Conservation (phyloP, 805 yeast genomes). For the Wickerhamomyces mucosus region DNA sequence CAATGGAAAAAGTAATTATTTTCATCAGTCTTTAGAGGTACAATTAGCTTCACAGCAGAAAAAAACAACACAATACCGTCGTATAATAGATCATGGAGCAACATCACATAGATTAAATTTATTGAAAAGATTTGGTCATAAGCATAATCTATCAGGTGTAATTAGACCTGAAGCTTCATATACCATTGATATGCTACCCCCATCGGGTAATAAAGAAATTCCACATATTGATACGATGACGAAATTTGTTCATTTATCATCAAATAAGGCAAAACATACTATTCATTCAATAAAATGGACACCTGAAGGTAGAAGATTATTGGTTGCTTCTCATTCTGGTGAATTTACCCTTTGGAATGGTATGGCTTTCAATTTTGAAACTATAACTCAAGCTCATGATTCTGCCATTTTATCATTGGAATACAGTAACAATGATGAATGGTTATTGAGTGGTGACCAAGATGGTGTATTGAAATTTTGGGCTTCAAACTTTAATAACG, state of each 20-base stretch:
- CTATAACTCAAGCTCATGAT: conserved; percentile 98
- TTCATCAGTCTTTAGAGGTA: conserved; percentile 17
- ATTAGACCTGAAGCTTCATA: conserved; percentile 65
- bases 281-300: conserved; percentile 92
- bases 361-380: conserved; percentile 87
- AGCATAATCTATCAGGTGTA: conserved; percentile 34
- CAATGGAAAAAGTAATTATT: conserved; percentile 6
- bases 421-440: conserved; percentile 86
- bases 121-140: conserved; percentile 34
- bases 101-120: conserved; percentile 57
- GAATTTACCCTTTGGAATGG: conserved; percentile 98
- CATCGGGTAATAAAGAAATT: conserved; percentile 25
- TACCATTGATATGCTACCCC: conserved; percentile 52
- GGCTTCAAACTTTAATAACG: conserved; percentile 98
- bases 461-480: conserved; percentile 88
- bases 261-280: conserved; percentile 87
- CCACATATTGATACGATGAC: conserved; percentile 58
- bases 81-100: conserved; percentile 74
- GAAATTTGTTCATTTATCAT: conserved; percentile 82
- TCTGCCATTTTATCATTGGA: conserved; percentile 69
- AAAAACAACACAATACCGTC: conserved; percentile 42
- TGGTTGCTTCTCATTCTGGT: conserved; percentile 88
- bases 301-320: conserved; percentile 85
- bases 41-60: conserved; percentile 33
- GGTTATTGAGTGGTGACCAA: conserved; percentile 92